Evolutionary conservation across 139 green algal species (phyloP).

Genomic region (Closterium sp.): DNA sequence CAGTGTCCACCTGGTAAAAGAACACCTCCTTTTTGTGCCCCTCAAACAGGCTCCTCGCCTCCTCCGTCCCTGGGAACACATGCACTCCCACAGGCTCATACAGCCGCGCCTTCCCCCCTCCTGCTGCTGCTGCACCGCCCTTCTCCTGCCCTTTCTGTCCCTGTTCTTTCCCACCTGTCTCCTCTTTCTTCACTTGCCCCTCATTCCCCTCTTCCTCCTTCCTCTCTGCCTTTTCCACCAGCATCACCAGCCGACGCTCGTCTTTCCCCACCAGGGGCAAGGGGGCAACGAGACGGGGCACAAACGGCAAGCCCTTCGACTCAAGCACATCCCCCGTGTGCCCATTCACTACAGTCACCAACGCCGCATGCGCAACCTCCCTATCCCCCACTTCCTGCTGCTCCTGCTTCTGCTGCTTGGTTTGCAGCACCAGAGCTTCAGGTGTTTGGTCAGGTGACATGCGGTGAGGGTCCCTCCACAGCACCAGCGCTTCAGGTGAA

Average conservation of each 20-base stretch:
- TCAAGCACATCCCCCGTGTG: slow-evolving; percentile 17
- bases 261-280: slow-evolving; percentile 11
- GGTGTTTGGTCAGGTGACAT: not conserved
- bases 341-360: slow-evolving; percentile 3
- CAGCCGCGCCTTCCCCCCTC: no score
- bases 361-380: no score
- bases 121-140: no score
- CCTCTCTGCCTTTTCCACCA: not conserved
- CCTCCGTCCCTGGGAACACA: slow-evolving; percentile 20
- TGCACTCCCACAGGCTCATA: not conserved
- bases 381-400: no score
- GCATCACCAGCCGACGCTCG: slow-evolving; percentile 36
- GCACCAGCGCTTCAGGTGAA: not conserved
- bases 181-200: no score
- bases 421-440: slow-evolving; percentile 2
- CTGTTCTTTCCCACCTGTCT: no score
- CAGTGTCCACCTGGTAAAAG: slow-evolving; percentile 43
- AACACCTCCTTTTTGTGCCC: slow-evolving; percentile 27
- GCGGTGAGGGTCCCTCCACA: slow-evolving; percentile 16
- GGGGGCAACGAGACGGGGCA: not conserved
- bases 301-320: not conserved
- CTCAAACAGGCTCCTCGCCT: not conserved
- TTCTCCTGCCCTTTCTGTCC: not conserved
- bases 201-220: no score
- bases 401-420: no score